Conservation (phyloP, 805 yeast genomes). For the Saccharomycopsis fodiens region DNA sequence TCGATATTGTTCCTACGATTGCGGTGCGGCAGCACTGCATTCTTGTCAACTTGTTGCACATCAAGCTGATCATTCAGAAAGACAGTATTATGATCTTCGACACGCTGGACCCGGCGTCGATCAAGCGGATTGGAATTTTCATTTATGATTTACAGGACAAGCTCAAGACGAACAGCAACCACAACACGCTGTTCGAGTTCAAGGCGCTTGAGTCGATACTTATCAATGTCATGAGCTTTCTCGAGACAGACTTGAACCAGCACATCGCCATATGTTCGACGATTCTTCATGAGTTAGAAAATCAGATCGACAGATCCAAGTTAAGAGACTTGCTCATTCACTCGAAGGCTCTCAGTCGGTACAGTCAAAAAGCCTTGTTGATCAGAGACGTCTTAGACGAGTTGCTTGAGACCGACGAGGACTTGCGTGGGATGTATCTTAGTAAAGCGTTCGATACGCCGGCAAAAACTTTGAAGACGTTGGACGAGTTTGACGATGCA, state of each 20-base stretch:
- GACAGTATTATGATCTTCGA: constrained; percentile 74
- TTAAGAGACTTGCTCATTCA: constrained; percentile 73
- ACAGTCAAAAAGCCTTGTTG: constrained; percentile 73
- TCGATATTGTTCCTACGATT: constrained; percentile 76
- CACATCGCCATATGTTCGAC: constrained; percentile 71
- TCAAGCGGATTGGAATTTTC: constrained; percentile 57
- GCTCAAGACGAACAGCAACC: constrained; percentile 25
- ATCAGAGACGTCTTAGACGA: constrained; percentile 83
- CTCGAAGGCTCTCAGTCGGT: constrained; percentile 75
- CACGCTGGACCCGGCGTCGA: constrained; percentile 41
- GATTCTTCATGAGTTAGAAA: constrained; percentile 70
- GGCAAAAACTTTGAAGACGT: constrained; percentile 38
- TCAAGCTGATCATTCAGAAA: constrained; percentile 67
- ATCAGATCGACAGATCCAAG: constrained; percentile 71
- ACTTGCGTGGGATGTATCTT: constrained; percentile 70
- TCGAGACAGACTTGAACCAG: constrained; percentile 81
- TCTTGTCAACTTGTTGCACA: constrained; percentile 66
- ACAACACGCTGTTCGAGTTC: constrained; percentile 74
- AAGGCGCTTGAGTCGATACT: constrained; percentile 85
- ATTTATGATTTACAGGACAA: constrained; percentile 62
- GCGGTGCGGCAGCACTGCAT: constrained; percentile 68
- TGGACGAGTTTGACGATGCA: constrained; percentile 40
- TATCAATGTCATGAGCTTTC: constrained; percentile 67
- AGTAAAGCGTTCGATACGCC: constrained; percentile 35
- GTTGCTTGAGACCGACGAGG: constrained; percentile 80